phyloP scores from a whole-genome alignment of 805 yeast genomes.

The Metschnikowia orientalis region DNA sequence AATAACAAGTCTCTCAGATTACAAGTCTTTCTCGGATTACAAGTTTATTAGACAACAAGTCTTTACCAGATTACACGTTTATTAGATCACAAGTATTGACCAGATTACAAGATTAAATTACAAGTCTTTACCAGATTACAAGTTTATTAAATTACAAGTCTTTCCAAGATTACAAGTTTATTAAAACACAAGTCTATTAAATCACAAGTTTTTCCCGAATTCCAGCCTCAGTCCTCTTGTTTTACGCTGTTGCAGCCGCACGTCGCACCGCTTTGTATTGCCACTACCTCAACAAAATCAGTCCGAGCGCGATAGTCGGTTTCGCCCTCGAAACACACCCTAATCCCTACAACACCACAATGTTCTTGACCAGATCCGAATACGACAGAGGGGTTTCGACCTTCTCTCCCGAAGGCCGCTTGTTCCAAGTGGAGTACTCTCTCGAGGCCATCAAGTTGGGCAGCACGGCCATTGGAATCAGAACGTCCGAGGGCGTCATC shows the following conservation, averaged over 20 bases:
- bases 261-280: slow-evolving; percentile 12
- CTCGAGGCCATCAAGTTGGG: slow-evolving; percentile 95
- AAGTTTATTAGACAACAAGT: too few relatives aligned
- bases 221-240: too few relatives aligned
- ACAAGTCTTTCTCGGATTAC: too few relatives aligned
- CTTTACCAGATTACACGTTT: too few relatives aligned
- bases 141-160: too few relatives aligned
- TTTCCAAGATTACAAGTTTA: too few relatives aligned
- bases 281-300: slow-evolving; percentile 8
- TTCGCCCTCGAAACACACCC: slow-evolving; percentile 2
- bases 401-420: slow-evolving; percentile 97
- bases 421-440: slow-evolving; percentile 97
- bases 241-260: slow-evolving; percentile 13
- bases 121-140: too few relatives aligned
- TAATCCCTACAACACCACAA: slow-evolving; percentile 22
- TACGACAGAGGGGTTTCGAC: slow-evolving; percentile 99
- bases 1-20: too few relatives aligned
- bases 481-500: slow-evolving; percentile 92
- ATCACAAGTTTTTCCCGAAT: too few relatives aligned
- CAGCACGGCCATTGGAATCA: slow-evolving; percentile 97
- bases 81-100: too few relatives aligned
- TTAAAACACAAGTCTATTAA: too few relatives aligned
- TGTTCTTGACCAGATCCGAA: slow-evolving; percentile 99
- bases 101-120: too few relatives aligned
- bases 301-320: slow-evolving; percentile 1